Base-by-base conservation (phyloP, 257 asterid species). In the Jaltomata sinuosa region DNA sequence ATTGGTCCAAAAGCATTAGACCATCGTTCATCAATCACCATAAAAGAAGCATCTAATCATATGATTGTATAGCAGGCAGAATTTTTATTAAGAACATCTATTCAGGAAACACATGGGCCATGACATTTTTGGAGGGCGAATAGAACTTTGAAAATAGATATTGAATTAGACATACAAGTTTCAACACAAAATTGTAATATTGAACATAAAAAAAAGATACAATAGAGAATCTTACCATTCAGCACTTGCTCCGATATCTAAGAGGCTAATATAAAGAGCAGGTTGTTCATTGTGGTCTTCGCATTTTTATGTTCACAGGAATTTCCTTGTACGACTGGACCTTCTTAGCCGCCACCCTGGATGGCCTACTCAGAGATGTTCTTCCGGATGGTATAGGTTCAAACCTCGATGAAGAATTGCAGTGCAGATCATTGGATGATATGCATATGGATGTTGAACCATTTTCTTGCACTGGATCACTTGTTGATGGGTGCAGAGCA, bases 291-390 rank as follows among this genome's bases (percentile, higher is more conserved):
- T 34, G 82, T 2, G 87, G 1, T 89, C 97, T 93, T 50, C 97
- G 94, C 97, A 92, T 92, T 88, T 94, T 94, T 74, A 86, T 85
- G n/a, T 89, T 90, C 16, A 91, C 0, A 8, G 95, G 91, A 38
- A 88, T 55, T 92, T 94, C 97, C 91, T 87, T 94, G 90, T 94
- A 93, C 6, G 97, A 91, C 84, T 88, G 91, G 77, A 94, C 92
- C 86, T 91, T 94, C 87, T 49, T 90, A 77, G 94, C 92, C 50
- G 98, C 97, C 59, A 78, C 87, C 14, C 97, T 92, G 14, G 89
- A 91, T 42, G 97, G 97, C 90, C 98, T 89, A 74, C 87, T 61
- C 5, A 90, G 84, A 76, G 94, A 89, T 19, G 89, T 31, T 84
- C 90, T 89, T 86, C 86, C 86, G 5, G 42, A 50, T 79, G 83